Evolutionary conservation across 805 yeast species (phyloP).

Genomic region (Jamesozyma rosinii): DNA sequence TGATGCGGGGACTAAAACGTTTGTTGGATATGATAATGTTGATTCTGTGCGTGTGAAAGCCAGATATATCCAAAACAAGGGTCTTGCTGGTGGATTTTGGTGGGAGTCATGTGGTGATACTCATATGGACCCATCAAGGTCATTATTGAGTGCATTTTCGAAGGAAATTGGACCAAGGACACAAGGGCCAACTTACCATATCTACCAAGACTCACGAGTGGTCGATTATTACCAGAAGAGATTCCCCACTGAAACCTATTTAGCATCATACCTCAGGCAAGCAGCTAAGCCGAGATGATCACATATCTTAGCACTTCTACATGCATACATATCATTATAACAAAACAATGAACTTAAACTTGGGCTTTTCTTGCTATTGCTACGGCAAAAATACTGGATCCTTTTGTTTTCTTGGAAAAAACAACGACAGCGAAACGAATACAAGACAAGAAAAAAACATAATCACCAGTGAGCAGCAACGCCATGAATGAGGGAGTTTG

Average conservation of each 20-base stretch:
- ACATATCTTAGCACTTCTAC: too few relatives aligned
- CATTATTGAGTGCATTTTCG: conserved; percentile 41
- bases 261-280: not conserved
- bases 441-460: too few relatives aligned
- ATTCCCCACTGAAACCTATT: conserved; percentile 10
- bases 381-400: too few relatives aligned
- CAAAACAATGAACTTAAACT: too few relatives aligned
- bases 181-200: conserved; percentile 5
- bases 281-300: too few relatives aligned
- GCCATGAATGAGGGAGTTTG: too few relatives aligned
- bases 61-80: conserved; percentile 37
- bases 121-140: conserved; percentile 25
- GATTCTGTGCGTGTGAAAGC: conserved; percentile 50
- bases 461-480: too few relatives aligned
- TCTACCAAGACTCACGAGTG: conserved; percentile 13
- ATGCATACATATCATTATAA: too few relatives aligned
- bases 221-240: conserved; percentile 13
- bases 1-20: conserved; percentile 29
- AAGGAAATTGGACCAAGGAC: conserved; percentile 13
- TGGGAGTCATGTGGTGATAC: conserved; percentile 88
- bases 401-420: too few relatives aligned
- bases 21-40: conserved; percentile 61
- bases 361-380: too few relatives aligned
- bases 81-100: conserved; percentile 81
- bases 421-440: too few relatives aligned